These are phyloP conservation scores for Canavalia gladiata DNA, from an alignment of 306 rosid species.

Conservation along the genomic window DNA sequence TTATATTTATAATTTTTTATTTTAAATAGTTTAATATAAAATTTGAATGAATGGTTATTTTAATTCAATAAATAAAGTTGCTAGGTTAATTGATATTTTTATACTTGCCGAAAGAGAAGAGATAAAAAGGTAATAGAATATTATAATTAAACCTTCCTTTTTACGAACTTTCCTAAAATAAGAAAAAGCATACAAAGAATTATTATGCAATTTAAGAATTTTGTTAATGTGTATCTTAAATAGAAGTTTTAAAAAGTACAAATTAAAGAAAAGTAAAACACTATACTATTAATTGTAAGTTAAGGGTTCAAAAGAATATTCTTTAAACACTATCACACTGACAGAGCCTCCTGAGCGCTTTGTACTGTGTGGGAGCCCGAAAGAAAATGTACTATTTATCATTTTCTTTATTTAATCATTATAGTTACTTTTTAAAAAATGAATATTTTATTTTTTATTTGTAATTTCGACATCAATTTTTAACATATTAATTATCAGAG, in stretches of 20 bases:
- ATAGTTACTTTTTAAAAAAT: background rate
- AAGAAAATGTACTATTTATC: no score
- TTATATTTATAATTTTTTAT: no score
- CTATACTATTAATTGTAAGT: background rate
- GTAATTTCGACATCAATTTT: no score
- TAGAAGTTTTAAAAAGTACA: background rate
- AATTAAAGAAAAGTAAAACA: background rate
- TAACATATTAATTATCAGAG: background rate
- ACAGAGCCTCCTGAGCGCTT: no score
- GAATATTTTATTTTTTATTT: no score
- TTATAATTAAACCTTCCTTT: background rate
- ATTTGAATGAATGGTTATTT: no score
- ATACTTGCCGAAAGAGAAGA: background rate
- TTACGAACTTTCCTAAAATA: background rate
- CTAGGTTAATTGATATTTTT: background rate
- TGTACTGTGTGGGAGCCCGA: no score
- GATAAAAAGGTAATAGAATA: background rate
- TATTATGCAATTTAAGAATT: background rate
- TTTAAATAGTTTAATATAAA: no score
- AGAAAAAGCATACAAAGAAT: background rate
- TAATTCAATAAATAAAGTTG: background rate
- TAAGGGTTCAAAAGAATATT: conserved; percentile 3
- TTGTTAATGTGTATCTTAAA: background rate
- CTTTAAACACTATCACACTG: background rate
- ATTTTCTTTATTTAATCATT: background rate